These are phyloP conservation scores for Eimeria falciformis DNA, from an alignment of 169 alveolate species.

Conservation along the genomic window DNA sequence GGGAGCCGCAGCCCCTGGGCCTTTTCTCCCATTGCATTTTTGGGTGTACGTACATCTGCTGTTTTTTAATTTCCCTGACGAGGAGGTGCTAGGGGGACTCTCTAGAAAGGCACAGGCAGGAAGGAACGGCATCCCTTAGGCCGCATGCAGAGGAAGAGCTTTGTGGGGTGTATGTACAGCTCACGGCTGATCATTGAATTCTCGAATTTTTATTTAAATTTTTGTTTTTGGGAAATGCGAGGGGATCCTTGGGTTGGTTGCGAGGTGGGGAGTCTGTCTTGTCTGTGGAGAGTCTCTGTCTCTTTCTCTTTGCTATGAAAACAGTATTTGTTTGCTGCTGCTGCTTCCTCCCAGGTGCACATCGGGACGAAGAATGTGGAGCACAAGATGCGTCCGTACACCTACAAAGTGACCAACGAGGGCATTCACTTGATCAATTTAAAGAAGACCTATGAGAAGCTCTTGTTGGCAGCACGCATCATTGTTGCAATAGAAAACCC, in stretches of 20 bases:
- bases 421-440: conserved; percentile 98
- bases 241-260: too few species aligned
- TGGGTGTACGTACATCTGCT: too few species aligned
- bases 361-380: conserved; percentile 98
- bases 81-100: too few species aligned
- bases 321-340: background rate
- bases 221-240: background rate
- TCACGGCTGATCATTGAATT: too few species aligned
- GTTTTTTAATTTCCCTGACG: too few species aligned
- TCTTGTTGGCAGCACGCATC: conserved; percentile 99
- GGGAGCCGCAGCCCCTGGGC: background rate
- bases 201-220: background rate
- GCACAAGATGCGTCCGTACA: conserved; percentile 97
- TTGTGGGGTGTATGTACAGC: too few species aligned
- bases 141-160: too few species aligned
- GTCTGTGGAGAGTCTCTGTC: too few species aligned
- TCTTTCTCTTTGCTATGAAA: too few species aligned
- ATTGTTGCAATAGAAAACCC: conserved; percentile 99
- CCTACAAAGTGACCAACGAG: conserved; percentile 96
- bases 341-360: conserved; percentile 89
- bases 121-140: too few species aligned
- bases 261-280: too few species aligned
- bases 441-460: conserved; percentile 98
- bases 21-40: background rate
- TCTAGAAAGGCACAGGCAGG: too few species aligned